Conservation (phyloP, 1,284 basidiomycete species). For the Ustilago cynodontis region DNA sequence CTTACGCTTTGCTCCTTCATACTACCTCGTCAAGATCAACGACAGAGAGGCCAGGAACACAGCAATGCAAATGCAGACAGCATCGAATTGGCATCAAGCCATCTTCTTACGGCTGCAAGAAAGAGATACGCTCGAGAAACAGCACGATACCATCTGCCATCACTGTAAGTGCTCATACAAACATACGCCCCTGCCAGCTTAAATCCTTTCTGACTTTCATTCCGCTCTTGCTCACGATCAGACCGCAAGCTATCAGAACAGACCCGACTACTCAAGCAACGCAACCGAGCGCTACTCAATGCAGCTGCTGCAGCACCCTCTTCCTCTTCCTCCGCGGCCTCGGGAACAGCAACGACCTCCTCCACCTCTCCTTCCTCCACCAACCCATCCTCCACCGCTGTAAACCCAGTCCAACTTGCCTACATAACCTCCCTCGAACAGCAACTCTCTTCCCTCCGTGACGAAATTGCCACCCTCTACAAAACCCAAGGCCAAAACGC, state of each 20-base stretch:
- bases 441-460: conserved; percentile 88
- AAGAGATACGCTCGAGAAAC: conserved; percentile 56
- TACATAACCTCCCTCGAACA: conserved; percentile 91
- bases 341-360: conserved; percentile 3
- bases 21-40: background rate
- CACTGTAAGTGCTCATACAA: conserved; percentile 40
- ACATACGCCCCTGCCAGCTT: too few species aligned
- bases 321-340: conserved; percentile 11
- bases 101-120: conserved; percentile 57
- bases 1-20: background rate
- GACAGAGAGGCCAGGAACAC: background rate
- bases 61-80: conserved; percentile 23
- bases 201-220: too few species aligned
- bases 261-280: conserved; percentile 46
- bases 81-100: conserved; percentile 54
- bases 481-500: conserved; percentile 96
- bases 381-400: background rate
- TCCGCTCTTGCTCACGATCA: background rate
- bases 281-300: conserved; percentile 51
- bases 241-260: conserved; percentile 54
- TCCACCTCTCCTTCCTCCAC: conserved; percentile 15
- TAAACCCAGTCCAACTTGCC: conserved; percentile 83
- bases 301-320: conserved; percentile 36
- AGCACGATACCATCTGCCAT: conserved; percentile 48
- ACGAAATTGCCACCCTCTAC: conserved; percentile 92